phyloP scores from a whole-genome alignment of 805 yeast genomes.

The Schwanniomyces polymorphus region DNA sequence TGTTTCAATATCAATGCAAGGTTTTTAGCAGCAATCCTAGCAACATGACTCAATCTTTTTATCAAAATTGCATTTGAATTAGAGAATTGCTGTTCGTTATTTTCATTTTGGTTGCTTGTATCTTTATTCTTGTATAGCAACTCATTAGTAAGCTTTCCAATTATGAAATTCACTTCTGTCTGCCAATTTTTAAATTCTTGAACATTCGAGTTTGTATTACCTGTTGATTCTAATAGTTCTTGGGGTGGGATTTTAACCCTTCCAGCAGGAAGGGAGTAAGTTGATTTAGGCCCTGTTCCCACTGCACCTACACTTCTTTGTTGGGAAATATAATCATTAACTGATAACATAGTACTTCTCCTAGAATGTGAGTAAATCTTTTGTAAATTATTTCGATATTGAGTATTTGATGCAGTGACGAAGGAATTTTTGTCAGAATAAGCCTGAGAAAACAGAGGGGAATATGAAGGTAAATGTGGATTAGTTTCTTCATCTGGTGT shows the following conservation, averaged over 20 bases:
- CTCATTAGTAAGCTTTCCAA: conserved; percentile 47
- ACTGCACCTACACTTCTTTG: conserved; percentile 17
- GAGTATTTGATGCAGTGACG: conserved; percentile 34
- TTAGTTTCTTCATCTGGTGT: conserved; percentile 25
- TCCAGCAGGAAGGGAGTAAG: conserved; percentile 16
- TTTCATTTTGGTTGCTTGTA: conserved; percentile 14
- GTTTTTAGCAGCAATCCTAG: conserved; percentile 28
- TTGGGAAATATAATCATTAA: conserved; percentile 36
- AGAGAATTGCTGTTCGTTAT: conserved; percentile 1
- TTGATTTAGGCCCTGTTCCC: conserved; percentile 13
- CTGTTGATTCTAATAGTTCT: conserved; percentile 12
- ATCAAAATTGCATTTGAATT: conserved; percentile 11
- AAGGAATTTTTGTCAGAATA: conserved; percentile 37
- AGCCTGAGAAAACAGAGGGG: conserved; percentile 34
- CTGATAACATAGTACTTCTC: conserved; percentile 32
- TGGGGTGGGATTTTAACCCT: conserved; percentile 2
- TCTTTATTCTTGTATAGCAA: conserved; percentile 12
- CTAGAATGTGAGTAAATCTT: conserved; percentile 46
- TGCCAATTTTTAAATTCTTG: conserved; percentile 55
- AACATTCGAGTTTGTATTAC: conserved; percentile 6
- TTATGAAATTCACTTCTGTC: conserved; percentile 48
- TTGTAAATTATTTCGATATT: conserved; percentile 35
- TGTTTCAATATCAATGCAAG: conserved; percentile 29
- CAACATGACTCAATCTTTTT: conserved; percentile 19
- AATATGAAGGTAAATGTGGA: conserved; percentile 29